Evolutionary conservation across 2,329 filamentous ascomycete genomes (phyloP), one percentile per base, ranked within the genome.

Genomic region (Dryadomyces quercivorus): DNA sequence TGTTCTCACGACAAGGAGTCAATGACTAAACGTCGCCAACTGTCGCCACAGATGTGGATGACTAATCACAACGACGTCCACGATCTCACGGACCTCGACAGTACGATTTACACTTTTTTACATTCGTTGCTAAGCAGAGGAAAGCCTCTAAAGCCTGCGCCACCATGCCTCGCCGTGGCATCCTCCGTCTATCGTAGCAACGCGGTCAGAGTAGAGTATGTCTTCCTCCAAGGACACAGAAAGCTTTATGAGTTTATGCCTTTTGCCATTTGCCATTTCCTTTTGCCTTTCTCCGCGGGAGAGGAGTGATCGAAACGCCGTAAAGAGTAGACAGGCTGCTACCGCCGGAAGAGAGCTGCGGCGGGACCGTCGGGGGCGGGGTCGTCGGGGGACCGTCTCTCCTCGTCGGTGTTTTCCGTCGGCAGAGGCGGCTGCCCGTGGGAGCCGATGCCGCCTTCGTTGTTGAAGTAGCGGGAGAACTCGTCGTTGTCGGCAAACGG

Each of bases 401-500:
- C 54, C 26, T 55, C 54, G 54, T 56, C 54, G 1, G 54, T 56
- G 54, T 53, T 56, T 65, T 73, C 71, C 44, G 67, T 65, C 21
- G 74, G 74, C 57, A 76, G 74, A 43, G 78, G 78, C 36, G 80
- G 75, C 81, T 74, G 62, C 77, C 22, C 78, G 63, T 76, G 79
- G 63, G 67, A 66, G 21, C 34, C 66, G 67, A 38, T 15, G 52
- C 70, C 71, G 62, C 78, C 75, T 50, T 71, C 74, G 56, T 78
- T 79, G 61, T 84, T 79, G 69, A 98, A 98, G 75, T 95, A 98
- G 75, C 96, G 96, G 64, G 85, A 76, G 70, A 98, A 97, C 64
- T 97, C 91, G 63, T 87, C 85, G 57, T 81, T 77, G 63, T 97
- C 92, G 44, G 86, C 84, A 63, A 87, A 97, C 15, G 89, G 88